Base-by-base conservation (phyloP, 441 rosid species). In the Sinapis alba region DNA sequence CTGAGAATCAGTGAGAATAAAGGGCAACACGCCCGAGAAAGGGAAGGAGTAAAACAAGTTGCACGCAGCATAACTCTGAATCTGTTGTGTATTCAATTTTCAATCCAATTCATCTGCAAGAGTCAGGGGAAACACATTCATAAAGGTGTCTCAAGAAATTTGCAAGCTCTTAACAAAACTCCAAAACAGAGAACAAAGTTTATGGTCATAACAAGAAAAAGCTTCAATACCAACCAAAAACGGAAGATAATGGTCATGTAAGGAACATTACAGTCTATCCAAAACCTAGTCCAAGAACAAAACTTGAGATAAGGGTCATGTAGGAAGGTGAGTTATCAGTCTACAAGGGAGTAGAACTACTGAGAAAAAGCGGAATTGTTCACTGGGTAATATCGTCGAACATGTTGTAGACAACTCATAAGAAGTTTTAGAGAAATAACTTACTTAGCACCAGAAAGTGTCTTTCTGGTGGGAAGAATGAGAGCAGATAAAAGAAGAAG, bases 61-160 rank as follows among this genome's bases (percentile, higher is more conserved):
- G 74, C 72, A 56, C 76, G 83, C 65, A 64, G 73, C 83, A 77
- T 80, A 72, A 51, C 73, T 62, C 60, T 45, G 21, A 45, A 79
- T 34, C 72, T 34, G 26, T 68, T 43, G 16, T 11, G 51, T 10
- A 68, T 9, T 63, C 53, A 73, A n/a, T n/a, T 62, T n/a, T 51
- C 62, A 19, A 12, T 43, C 16, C 72, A 68, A 68, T 13, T 70
- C 73, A 69, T 74, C 73, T 74, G 69, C 72, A 36, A 69, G 63
- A 24, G 21, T 63, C 26, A 45, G 8, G 57, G 11, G 16, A 18
- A 18, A 54, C 34, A 68, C 12, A 43, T 1, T 12, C 26, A 68
- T 2, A 7, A 56, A 65, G 10, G 12, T 6, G 3, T 54, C 15
- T 6, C 18, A 23, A 23, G 36, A 11, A 8, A 9, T 30, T 18